Conservation (phyloP, 306 rosid species). For the Medicago arabica region DNA sequence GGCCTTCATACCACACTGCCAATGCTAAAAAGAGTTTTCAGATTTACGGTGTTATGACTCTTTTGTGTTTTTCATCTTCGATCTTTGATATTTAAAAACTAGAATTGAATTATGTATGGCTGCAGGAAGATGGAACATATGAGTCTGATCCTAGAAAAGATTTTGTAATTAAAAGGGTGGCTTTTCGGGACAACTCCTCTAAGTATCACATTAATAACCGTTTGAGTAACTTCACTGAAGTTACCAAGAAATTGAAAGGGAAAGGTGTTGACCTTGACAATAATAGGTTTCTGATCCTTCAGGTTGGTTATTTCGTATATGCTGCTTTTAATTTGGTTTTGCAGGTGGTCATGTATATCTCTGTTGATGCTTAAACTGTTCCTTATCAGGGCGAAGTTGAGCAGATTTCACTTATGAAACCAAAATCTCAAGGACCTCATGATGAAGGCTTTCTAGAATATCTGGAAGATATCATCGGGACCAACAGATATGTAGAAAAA, state of each 20-base stretch:
- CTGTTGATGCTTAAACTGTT: slow-evolving; percentile 42
- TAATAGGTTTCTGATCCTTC: slow-evolving; percentile 92
- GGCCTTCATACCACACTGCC: not conserved
- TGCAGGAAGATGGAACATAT: slow-evolving; percentile 78
- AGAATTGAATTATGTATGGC: slow-evolving; percentile 10
- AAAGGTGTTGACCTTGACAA: slow-evolving; percentile 98
- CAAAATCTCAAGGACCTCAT: slow-evolving; percentile 97
- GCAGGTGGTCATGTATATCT: slow-evolving; percentile 13
- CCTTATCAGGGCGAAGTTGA: slow-evolving; percentile 92
- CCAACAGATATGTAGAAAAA: slow-evolving; percentile 85
- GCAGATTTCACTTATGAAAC: slow-evolving; percentile 97
- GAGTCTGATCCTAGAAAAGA: slow-evolving; percentile 84
- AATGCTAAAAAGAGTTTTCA: slow-evolving; percentile 12
- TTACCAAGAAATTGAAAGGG: slow-evolving; percentile 88
- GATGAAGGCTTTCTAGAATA: slow-evolving; percentile 99
- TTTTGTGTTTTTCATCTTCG: not conserved
- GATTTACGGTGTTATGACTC: not conserved
- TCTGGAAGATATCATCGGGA: slow-evolving; percentile 94
- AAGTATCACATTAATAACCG: slow-evolving; percentile 86
- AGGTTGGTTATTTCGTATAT: slow-evolving; percentile 54
- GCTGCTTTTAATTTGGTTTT: not conserved
- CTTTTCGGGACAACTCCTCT: slow-evolving; percentile 90
- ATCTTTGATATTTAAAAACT: not conserved
- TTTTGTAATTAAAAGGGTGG: slow-evolving; percentile 83
- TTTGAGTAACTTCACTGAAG: slow-evolving; percentile 88